Conservation (phyloP, 164 flowering plant genomes). For the Annona cherimola region DNA sequence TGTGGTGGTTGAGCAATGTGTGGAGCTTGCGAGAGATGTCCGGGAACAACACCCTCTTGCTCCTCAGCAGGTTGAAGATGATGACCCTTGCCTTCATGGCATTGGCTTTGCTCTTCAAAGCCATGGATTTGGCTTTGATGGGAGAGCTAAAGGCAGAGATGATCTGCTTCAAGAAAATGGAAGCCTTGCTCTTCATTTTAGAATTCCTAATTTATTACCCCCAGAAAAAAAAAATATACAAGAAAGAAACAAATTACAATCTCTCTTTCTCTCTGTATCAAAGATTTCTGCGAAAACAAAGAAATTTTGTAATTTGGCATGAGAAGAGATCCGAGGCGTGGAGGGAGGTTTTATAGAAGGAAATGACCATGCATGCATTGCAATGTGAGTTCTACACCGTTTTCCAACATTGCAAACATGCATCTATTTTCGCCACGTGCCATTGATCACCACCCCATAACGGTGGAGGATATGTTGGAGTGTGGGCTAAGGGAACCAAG, state of each 20-base stretch:
- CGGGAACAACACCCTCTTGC: conserved; percentile 40
- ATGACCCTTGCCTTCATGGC: conserved; percentile 46
- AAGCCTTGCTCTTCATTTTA: conserved; percentile 49
- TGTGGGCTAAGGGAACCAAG: not conserved
- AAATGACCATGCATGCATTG: not conserved
- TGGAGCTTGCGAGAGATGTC: conserved; percentile 43
- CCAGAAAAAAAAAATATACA: not conserved
- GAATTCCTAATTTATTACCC: not conserved
- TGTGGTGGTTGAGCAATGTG: conserved; percentile 26
- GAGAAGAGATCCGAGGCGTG: conserved; percentile 9
- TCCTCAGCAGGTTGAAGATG: conserved; percentile 40
- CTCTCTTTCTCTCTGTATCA: not conserved
- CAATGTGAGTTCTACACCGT: not conserved
- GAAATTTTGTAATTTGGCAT: conserved; percentile 12
- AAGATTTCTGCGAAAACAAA: not conserved
- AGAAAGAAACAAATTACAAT: not conserved
- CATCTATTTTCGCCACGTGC: not conserved
- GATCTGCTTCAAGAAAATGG: conserved; percentile 40
- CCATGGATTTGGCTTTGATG: conserved; percentile 41
- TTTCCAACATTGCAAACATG: not conserved
- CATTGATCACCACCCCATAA: too few species aligned
- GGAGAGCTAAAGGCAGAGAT: conserved; percentile 27
- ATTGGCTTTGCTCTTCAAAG: conserved; percentile 43
- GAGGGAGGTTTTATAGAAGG: conserved; percentile 17
- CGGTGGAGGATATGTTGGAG: too few species aligned